Percentiles rank a stretch among this genome's conserved stretches.
Evolutionary conservation across 2,329 filamentous ascomycete species (phyloP).

Genomic region (Samsoniella hepiali): DNA sequence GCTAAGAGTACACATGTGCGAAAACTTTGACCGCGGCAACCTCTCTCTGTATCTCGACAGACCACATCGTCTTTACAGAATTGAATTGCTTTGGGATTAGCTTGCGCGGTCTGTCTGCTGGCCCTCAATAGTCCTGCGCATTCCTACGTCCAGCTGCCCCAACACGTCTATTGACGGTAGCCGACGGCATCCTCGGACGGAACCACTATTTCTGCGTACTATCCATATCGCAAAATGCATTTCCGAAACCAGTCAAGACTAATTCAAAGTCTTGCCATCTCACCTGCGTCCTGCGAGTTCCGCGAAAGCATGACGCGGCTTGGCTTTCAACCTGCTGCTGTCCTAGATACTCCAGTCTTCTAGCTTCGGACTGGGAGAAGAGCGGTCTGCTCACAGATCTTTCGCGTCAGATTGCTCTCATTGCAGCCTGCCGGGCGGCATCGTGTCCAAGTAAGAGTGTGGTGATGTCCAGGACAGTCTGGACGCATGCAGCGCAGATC

Average conservation of each 20-base stretch:
- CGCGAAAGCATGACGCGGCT: background rate
- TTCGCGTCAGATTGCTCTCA: too few relatives aligned
- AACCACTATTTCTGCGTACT: background rate
- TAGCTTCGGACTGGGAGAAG: background rate
- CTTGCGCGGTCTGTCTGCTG: too few relatives aligned
- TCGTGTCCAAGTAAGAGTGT: background rate
- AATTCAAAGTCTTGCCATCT: background rate
- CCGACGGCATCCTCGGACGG: background rate
- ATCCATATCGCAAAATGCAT: background rate
- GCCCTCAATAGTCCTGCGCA: too few relatives aligned
- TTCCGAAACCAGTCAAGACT: background rate
- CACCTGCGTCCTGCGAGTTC: constrained; percentile 5
- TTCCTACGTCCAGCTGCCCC: background rate
- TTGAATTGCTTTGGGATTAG: too few relatives aligned
- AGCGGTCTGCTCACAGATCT: background rate
- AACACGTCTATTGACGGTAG: background rate
- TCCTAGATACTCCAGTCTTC: background rate
- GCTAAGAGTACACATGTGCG: background rate
- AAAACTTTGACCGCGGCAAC: background rate
- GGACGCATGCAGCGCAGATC: background rate
- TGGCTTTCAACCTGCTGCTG: background rate
- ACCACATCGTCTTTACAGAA: too few relatives aligned
- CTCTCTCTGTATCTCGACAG: background rate
- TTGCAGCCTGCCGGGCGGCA: too few relatives aligned
- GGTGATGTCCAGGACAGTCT: background rate